A percentile compares a stretch with the other conserved stretches of the same genome.
These are phyloP conservation scores for Populus hybrid DNA, from an alignment of 441 rosid species.

Conservation along the genomic window DNA sequence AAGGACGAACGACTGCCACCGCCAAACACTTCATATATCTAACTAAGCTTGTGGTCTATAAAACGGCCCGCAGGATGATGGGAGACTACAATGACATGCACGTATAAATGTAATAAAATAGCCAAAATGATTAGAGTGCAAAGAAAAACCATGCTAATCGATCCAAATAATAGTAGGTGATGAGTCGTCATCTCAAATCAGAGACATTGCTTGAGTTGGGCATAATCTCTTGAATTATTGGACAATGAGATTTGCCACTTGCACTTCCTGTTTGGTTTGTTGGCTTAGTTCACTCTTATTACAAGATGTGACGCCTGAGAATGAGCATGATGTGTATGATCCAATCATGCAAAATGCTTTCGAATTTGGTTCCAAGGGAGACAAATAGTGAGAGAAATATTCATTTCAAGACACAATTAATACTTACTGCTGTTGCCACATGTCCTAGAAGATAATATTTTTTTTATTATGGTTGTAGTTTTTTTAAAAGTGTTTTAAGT, in stretches of 20 bases:
- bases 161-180: slow-evolving; percentile 6
- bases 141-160: background rate
- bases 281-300: background rate
- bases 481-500: too few relatives aligned
- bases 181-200: slow-evolving; percentile 25
- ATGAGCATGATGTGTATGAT: background rate
- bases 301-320: background rate
- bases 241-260: background rate
- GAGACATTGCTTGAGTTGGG: background rate
- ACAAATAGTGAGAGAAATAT: background rate
- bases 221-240: background rate
- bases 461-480: too few relatives aligned
- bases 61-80: slow-evolving; percentile 19
- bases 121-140: slow-evolving; percentile 14
- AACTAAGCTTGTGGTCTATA: background rate
- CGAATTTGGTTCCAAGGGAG: background rate
- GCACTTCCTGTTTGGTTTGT: background rate
- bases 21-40: background rate
- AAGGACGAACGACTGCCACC: background rate
- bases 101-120: background rate
- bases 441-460: too few relatives aligned
- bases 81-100: slow-evolving; percentile 19
- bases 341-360: background rate
- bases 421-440: too few relatives aligned
- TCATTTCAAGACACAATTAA: too few relatives aligned